Base-by-base conservation (phyloP, 257 asterid species). In the Nicotiana tomentosiformis region DNA sequence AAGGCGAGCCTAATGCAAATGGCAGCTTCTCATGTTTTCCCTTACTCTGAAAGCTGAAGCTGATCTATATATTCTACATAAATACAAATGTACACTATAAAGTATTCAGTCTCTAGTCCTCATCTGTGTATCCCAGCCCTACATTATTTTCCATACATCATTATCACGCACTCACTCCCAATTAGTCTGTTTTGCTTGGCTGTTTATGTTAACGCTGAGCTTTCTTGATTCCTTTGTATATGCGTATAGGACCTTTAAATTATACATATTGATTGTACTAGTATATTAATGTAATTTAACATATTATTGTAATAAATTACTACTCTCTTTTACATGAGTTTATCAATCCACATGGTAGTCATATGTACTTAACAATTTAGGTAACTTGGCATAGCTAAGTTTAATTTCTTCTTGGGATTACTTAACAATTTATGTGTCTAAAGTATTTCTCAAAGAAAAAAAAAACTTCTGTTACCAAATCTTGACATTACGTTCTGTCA, bases 101-200 rank as follows among this genome's bases (percentile, higher is more conserved):
- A 39, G 82, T 79, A 65, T 51, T 60, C 69, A 26, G 37, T 32
- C 66, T 76, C 61, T 57, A 37, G 81, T 76, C 87, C 16, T 60
- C 60, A 17, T 70, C 82, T 58, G n/a, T 46, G 66, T 39, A 72
- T 69, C 84, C n/a, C 81, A 81, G 6, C 82, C 87, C 64, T 29
- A 69, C 62, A 81, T 56, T 56, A 37, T 26, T 64, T 32, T 17
- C 83, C 84, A 70, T 82, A 78, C 81, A 56, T 37, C 85, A 79
- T 82, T 87, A 35, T 49, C 85, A 79, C 77, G 85, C 20, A 80
- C 66, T 33, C 76, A 67, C 80, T 6, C 9, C 20, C 43, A 14
- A 74, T 49, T 74, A 49, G 15, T 16, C 80, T n/a, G 26, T 51
- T 74, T 74, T 74, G 80, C 46, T 74, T 74, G 80, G 80, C 80